A percentile compares a stretch with the other conserved stretches of the same genome.
These are phyloP conservation scores for Heterobasidion parviporum DNA, from an alignment of 1,284 basidiomycete species.

Conservation along the genomic window DNA sequence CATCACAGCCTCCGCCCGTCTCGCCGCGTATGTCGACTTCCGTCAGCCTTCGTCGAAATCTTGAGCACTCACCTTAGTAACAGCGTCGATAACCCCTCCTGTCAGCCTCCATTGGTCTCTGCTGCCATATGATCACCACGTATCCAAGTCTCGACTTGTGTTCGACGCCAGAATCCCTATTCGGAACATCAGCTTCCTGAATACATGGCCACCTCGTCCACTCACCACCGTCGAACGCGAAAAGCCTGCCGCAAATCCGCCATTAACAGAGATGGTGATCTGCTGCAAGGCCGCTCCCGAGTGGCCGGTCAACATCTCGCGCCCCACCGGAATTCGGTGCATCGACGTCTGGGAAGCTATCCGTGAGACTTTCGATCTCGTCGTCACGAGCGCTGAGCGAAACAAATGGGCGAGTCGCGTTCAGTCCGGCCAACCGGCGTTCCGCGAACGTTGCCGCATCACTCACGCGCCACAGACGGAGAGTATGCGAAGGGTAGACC, in stretches of 20 bases:
- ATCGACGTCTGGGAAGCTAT: constrained; percentile 47
- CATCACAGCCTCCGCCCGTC: not conserved
- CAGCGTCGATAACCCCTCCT: constrained; percentile 5
- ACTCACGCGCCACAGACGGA: constrained; percentile 1
- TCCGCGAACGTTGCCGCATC: constrained; percentile 25
- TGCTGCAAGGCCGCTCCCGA: constrained; percentile 20
- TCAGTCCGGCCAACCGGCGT: constrained; percentile 27
- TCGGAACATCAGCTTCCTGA: constrained; percentile 16
- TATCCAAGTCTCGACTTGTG: constrained; percentile 17
- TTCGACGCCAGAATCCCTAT: constrained; percentile 21
- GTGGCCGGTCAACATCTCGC: constrained; percentile 38
- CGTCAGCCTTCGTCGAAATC: not conserved
- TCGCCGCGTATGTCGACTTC: not conserved
- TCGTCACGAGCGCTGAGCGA: constrained; percentile 34
- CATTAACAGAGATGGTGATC: constrained; percentile 28
- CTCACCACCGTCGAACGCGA: constrained; percentile 20
- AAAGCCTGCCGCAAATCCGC: constrained; percentile 24
- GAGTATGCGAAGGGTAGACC: constrained; percentile 10
- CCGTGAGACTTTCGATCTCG: constrained; percentile 33
- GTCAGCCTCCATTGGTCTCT: constrained; percentile 31
- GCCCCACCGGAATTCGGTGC: constrained; percentile 29
- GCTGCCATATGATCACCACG: constrained; percentile 22
- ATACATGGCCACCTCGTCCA: constrained; percentile 5
- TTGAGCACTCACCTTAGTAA: not conserved
- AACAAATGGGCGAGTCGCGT: constrained; percentile 18